A percentile compares a stretch with the other conserved stretches of the same genome.
Conservation (phyloP, 2,329 filamentous ascomycete genomes). For the Teratosphaeriaceae sp. region DNA sequence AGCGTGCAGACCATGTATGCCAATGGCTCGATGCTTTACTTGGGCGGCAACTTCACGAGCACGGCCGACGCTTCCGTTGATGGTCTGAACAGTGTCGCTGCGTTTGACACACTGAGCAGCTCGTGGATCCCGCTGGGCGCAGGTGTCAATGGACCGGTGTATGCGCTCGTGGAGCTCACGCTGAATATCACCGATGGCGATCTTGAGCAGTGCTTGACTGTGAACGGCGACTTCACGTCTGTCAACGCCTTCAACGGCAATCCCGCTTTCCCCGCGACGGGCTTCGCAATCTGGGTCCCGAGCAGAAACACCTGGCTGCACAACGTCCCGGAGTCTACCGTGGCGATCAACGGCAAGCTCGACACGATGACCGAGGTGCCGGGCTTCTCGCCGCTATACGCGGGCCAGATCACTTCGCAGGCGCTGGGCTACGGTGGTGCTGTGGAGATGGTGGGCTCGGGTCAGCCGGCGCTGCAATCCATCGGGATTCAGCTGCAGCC, state of each 20-base stretch:
- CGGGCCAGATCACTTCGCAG: conserved; percentile 74
- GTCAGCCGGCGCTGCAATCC: conserved; percentile 34
- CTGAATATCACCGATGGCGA: conserved; percentile 67
- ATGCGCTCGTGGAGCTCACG: conserved; percentile 65
- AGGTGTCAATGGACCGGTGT: conserved; percentile 75
- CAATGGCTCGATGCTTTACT: conserved; percentile 62
- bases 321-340: conserved; percentile 59
- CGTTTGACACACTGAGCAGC: conserved; percentile 63
- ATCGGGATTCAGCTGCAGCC: conserved; percentile 50
- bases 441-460: conserved; percentile 53
- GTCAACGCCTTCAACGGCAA: conserved; percentile 63
- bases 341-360: conserved; percentile 65
- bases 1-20: conserved; percentile 66
- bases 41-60: conserved; percentile 78
- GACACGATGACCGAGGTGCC: conserved; percentile 63
- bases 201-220: conserved; percentile 66
- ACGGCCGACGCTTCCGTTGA: conserved; percentile 55
- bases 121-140: conserved; percentile 74
- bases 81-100: conserved; percentile 69
- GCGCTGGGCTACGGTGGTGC: conserved; percentile 67
- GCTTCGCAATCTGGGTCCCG: conserved; percentile 89
- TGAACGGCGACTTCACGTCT: conserved; percentile 73
- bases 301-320: conserved; percentile 81
- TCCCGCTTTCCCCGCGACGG: conserved; percentile 55
- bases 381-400: conserved; percentile 61